Evolutionary conservation across 2,329 filamentous ascomycete genomes (phyloP).

Genomic region (Daldinia eschscholtzii): DNA sequence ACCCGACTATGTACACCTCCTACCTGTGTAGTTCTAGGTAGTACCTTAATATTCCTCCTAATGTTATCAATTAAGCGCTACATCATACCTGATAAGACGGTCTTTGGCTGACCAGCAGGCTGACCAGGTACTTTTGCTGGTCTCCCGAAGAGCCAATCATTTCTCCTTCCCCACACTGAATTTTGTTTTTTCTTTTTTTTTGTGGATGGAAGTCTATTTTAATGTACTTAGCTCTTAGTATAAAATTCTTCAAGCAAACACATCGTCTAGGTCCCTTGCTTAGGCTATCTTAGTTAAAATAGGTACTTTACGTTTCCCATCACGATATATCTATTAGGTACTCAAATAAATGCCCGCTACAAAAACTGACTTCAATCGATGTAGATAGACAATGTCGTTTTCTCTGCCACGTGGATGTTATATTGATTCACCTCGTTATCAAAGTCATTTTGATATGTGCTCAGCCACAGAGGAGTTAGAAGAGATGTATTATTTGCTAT

Average conservation of each 20-base stretch:
- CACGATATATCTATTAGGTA: too few species aligned
- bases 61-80: neutral
- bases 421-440: too few species aligned
- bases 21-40: neutral
- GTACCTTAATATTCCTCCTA: neutral
- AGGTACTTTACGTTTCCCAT: too few species aligned
- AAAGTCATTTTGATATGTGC: too few species aligned
- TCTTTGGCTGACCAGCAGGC: neutral
- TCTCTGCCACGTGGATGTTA: too few species aligned
- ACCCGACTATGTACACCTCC: neutral
- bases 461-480: too few species aligned
- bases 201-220: neutral
- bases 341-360: too few species aligned
- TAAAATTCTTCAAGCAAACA: neutral
- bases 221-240: neutral
- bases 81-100: neutral
- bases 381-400: too few species aligned
- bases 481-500: too few species aligned
- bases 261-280: neutral
- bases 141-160: neutral
- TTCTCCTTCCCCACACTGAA: neutral
- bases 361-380: too few species aligned
- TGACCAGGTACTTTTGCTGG: neutral
- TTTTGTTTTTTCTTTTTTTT: neutral
- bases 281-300: too few species aligned